These are phyloP conservation scores for Rhodosporidiobolus sp. DNA, from an alignment of 768 basidiomycete species.

Conservation along the genomic window DNA sequence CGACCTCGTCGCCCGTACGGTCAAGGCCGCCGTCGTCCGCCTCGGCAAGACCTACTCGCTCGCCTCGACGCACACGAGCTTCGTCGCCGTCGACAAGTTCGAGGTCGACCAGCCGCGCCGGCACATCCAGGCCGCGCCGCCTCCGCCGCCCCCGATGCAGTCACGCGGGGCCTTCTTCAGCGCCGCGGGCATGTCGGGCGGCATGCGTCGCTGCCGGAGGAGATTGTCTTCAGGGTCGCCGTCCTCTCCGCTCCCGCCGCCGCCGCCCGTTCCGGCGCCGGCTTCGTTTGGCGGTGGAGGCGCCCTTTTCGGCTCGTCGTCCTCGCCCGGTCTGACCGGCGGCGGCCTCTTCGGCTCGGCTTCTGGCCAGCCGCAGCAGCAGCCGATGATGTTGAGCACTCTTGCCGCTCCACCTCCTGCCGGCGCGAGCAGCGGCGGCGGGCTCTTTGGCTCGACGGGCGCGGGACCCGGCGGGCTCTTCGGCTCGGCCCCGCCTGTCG, in stretches of 20 bases:
- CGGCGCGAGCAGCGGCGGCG: too few relatives aligned
- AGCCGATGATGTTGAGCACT: not conserved
- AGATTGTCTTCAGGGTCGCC: not conserved
- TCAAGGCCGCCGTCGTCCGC: constrained; percentile 55
- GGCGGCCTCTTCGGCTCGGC: constrained; percentile 26
- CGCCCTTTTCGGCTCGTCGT: not conserved
- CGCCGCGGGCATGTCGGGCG: too few relatives aligned
- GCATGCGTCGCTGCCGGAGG: too few relatives aligned
- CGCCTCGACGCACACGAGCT: constrained; percentile 58
- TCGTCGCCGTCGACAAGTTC: constrained; percentile 56
- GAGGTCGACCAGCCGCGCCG: constrained; percentile 1
- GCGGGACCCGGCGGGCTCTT: not conserved
- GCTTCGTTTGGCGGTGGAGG: not conserved
- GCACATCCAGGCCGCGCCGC: too few relatives aligned
- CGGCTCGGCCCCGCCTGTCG: not conserved
- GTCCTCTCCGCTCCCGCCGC: not conserved
- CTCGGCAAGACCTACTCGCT: constrained; percentile 59
- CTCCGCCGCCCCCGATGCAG: too few relatives aligned
- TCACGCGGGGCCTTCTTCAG: too few relatives aligned
- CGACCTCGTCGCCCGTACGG: constrained; percentile 50
- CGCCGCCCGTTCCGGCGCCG: not conserved
- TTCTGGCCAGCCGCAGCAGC: too few relatives aligned
- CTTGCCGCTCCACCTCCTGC: too few relatives aligned
- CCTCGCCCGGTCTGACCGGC: not conserved
- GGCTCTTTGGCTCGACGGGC: constrained; percentile 26